Evolutionary conservation across 257 asterid species (phyloP).

Genomic region (Capsicum pubescens): DNA sequence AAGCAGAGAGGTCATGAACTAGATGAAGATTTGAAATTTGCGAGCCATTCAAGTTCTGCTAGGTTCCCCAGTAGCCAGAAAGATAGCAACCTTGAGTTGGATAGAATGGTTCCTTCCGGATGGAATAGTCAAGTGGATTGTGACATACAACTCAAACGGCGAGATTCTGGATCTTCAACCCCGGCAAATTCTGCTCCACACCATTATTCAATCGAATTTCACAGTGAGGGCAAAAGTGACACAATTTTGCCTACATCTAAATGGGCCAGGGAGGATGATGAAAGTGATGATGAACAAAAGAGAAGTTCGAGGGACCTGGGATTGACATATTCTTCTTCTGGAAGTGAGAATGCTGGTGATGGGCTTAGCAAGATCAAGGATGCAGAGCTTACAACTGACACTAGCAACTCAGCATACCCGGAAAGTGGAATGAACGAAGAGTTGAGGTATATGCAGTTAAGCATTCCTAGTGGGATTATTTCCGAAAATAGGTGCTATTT

Average conservation of each 20-base stretch:
- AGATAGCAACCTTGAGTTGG: constrained; percentile 55
- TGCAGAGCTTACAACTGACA: constrained; percentile 57
- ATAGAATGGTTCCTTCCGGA: constrained; percentile 46
- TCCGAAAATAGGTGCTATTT: not conserved
- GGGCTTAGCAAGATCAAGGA: constrained; percentile 51
- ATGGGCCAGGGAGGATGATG: constrained; percentile 93
- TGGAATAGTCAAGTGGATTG: constrained; percentile 57
- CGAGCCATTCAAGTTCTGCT: constrained; percentile 63
- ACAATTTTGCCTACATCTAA: constrained; percentile 81
- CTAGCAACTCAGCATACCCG: constrained; percentile 55
- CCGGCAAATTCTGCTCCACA: constrained; percentile 43
- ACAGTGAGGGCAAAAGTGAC: constrained; percentile 59
- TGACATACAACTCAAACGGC: constrained; percentile 50
- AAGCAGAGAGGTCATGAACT: constrained; percentile 77
- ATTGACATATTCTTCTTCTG: constrained; percentile 87
- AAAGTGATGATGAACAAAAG: constrained; percentile 71
- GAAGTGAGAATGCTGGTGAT: constrained; percentile 82
- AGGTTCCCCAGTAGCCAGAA: constrained; percentile 55
- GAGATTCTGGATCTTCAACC: constrained; percentile 44
- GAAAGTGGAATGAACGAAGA: constrained; percentile 81
- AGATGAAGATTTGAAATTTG: constrained; percentile 68
- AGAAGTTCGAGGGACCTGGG: constrained; percentile 69
- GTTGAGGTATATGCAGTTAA: constrained; percentile 58
- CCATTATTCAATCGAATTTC: constrained; percentile 38
- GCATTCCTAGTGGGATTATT: constrained; percentile 20